Conservation (phyloP, 1,284 basidiomycete genomes). For the Sporisorium sorghi region DNA sequence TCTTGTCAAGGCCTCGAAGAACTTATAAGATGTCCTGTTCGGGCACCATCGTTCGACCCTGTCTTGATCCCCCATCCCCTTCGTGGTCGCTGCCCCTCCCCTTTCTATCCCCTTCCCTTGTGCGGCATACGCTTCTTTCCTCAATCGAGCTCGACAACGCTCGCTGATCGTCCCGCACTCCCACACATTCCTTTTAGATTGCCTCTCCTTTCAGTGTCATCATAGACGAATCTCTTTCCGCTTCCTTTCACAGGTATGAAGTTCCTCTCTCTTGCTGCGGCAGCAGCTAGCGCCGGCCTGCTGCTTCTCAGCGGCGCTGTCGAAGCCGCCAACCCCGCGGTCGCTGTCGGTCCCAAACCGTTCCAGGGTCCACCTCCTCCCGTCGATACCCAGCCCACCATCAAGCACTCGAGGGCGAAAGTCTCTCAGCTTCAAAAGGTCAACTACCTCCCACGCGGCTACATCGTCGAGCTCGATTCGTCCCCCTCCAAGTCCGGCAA, state of each 20-base stretch:
- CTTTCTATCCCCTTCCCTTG: not conserved
- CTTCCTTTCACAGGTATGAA: slow-evolving; percentile 18
- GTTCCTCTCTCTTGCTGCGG: slow-evolving; percentile 44
- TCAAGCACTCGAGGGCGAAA: slow-evolving; percentile 35
- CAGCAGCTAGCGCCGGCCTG: slow-evolving; percentile 38
- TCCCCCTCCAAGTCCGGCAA: slow-evolving; percentile 25
- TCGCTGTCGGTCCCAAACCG: slow-evolving; percentile 38
- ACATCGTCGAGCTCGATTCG: slow-evolving; percentile 49
- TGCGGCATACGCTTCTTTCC: not conserved
- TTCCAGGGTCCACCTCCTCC: slow-evolving; percentile 20
- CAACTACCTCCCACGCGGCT: slow-evolving; percentile 37
- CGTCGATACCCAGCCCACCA: slow-evolving; percentile 24
- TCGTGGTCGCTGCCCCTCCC: slow-evolving; percentile 8
- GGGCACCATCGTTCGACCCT: not conserved
- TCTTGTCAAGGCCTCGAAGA: not conserved
- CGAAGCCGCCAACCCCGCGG: slow-evolving; percentile 26
- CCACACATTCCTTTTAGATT: not conserved
- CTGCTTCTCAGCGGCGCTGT: slow-evolving; percentile 27
- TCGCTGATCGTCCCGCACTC: not conserved
- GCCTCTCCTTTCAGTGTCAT: not conserved
- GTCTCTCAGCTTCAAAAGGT: slow-evolving; percentile 35
- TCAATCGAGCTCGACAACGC: not conserved
- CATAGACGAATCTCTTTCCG: slow-evolving; percentile 10
- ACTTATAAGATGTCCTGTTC: slow-evolving; percentile 11
- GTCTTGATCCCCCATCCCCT: slow-evolving; percentile 13